These are phyloP conservation scores for Trichoderma sp. DNA, from an alignment of 2,329 filamentous ascomycete species.

Conservation along the genomic window DNA sequence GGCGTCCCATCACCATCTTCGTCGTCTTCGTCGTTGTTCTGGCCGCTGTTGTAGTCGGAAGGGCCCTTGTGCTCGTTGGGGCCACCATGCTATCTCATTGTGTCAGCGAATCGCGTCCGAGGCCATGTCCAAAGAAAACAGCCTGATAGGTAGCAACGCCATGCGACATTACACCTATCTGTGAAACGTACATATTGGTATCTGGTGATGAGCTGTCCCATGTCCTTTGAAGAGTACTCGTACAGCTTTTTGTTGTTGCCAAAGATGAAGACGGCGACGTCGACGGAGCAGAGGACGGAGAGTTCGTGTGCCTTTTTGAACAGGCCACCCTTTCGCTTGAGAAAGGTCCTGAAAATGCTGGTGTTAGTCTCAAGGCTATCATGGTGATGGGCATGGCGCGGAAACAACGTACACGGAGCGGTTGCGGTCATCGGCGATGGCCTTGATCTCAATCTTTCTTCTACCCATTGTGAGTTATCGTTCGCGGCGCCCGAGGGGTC, in stretches of 20 bases:
- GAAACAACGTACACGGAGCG: constrained; percentile 82
- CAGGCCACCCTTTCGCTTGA: constrained; percentile 96
- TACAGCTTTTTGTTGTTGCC: constrained; percentile 99
- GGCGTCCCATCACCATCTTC: constrained; percentile 70
- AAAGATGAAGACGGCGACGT: constrained; percentile 98
- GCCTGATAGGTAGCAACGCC: constrained; percentile 8
- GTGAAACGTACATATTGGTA: constrained; percentile 80
- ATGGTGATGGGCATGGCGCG: background rate
- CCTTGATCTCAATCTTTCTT: constrained; percentile 99
- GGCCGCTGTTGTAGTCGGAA: constrained; percentile 83
- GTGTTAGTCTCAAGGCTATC: constrained; percentile 31
- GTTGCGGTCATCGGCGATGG: constrained; percentile 97
- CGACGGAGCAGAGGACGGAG: constrained; percentile 95
- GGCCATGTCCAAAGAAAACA: background rate
- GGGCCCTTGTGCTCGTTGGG: constrained; percentile 97
- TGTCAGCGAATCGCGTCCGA: constrained; percentile 5
- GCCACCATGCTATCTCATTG: constrained; percentile 71
- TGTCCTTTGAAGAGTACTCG: constrained; percentile 93
- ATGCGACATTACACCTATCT: constrained; percentile 24
- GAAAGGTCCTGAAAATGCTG: constrained; percentile 72
- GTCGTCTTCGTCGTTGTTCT: constrained; percentile 83
- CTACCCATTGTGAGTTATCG: constrained; percentile 70
- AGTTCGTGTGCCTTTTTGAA: constrained; percentile 99
- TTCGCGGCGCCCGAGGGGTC: constrained; percentile 26
- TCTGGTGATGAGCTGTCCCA: constrained; percentile 83